A percentile compares a stretch with the other conserved stretches of the same genome.
Conservation (phyloP, 768 basidiomycete species). For the Artomyces pyxidatus region DNA sequence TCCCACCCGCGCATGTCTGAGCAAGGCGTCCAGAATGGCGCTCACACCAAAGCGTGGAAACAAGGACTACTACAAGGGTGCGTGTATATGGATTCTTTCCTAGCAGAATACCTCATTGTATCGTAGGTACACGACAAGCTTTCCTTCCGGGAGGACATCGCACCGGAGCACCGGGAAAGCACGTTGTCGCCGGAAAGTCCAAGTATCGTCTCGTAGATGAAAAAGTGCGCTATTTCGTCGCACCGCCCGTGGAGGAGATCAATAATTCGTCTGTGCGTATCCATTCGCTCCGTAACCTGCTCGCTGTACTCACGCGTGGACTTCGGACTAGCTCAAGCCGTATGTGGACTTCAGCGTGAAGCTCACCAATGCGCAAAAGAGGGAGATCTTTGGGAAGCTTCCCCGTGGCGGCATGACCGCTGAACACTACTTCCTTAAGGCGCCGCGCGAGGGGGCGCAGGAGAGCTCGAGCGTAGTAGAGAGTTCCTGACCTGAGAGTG, state of each 20-base stretch:
- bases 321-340: conserved; percentile 47
- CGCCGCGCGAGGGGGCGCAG: conserved; percentile 15
- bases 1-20: conserved; percentile 37
- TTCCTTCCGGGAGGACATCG: conserved; percentile 76
- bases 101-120: background rate
- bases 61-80: conserved; percentile 97
- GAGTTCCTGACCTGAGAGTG: too few relatives aligned
- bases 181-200: conserved; percentile 66
- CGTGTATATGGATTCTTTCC: conserved; percentile 1
- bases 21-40: conserved; percentile 79
- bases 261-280: conserved; percentile 44
- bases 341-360: conserved; percentile 48
- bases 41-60: conserved; percentile 84
- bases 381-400: conserved; percentile 26
- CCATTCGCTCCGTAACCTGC: too few relatives aligned
- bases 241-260: conserved; percentile 64
- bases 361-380: conserved; percentile 22
- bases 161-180: conserved; percentile 84
- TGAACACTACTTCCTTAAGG: conserved; percentile 23
- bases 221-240: conserved; percentile 77
- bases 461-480: too few relatives aligned
- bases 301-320: background rate
- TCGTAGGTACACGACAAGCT: conserved; percentile 73
- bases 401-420: conserved; percentile 26
- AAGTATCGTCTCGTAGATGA: conserved; percentile 80